A percentile compares a stretch with the other conserved stretches of the same genome.
These are phyloP conservation scores for Plectranthus barbatus DNA, from an alignment of 257 asterid species.

Conservation along the genomic window DNA sequence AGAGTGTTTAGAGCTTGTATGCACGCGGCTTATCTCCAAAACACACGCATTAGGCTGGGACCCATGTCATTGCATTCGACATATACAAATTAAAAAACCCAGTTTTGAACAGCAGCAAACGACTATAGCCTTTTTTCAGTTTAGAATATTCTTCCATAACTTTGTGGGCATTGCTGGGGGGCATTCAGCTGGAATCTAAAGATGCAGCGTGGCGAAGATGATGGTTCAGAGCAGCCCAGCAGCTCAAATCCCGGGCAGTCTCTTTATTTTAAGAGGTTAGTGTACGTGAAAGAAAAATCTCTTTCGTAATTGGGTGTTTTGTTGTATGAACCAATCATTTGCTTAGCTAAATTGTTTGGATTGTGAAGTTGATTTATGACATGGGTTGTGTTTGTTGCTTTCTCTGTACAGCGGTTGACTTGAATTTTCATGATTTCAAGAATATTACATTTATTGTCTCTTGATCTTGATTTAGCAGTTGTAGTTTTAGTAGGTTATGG, in stretches of 20 bases:
- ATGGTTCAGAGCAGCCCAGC: conserved; percentile 18
- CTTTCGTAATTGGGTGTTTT: neutral
- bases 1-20: too few relatives aligned
- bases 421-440: neutral
- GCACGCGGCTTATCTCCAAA: too few relatives aligned
- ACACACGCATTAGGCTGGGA: too few relatives aligned
- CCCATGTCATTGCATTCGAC: too few relatives aligned
- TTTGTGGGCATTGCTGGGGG: too few relatives aligned
- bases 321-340: neutral
- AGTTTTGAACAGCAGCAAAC: too few relatives aligned
- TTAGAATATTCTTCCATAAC: too few relatives aligned
- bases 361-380: conserved; percentile 1
- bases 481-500: neutral
- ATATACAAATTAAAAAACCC: too few relatives aligned
- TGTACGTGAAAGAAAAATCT: neutral
- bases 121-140: too few relatives aligned
- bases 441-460: neutral
- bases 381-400: conserved; percentile 8
- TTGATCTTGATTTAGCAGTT: neutral
- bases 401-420: neutral
- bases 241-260: conserved; percentile 20
- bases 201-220: neutral
- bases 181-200: conserved; percentile 12
- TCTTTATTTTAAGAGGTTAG: conserved; percentile 21
- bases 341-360: neutral